Conservation (phyloP, 2,329 filamentous ascomycete genomes). For the Aspergillus uvarum region DNA sequence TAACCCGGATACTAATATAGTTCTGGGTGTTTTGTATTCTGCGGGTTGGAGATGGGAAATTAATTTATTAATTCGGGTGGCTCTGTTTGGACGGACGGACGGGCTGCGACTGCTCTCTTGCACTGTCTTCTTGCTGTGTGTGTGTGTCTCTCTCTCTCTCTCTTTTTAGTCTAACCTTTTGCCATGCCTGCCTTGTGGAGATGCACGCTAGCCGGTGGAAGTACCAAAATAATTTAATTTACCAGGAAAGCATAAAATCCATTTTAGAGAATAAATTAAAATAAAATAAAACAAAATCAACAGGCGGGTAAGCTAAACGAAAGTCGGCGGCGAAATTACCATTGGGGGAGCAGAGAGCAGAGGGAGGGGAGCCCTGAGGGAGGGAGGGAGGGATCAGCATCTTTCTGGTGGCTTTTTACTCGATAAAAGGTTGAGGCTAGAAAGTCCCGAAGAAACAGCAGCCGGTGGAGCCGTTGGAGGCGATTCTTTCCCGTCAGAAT, state of each 20-base stretch:
- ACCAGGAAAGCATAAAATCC: not conserved
- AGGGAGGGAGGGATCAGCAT: not conserved
- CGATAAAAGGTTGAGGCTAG: constrained; percentile 16
- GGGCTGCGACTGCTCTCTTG: not conserved
- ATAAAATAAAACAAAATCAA: not conserved
- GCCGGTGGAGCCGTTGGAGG: constrained; percentile 19
- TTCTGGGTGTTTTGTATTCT: not conserved
- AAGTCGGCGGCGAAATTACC: not conserved
- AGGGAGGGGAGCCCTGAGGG: not conserved
- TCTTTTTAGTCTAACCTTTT: constrained; percentile 1
- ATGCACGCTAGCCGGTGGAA: constrained; percentile 8
- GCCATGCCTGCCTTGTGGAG: constrained; percentile 12
- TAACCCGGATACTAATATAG: not conserved
- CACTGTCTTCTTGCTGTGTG: not conserved
- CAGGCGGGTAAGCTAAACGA: not conserved
- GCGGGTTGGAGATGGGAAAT: not conserved
- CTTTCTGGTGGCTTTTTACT: not conserved
- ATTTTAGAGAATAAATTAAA: not conserved
- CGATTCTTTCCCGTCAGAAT: not conserved
- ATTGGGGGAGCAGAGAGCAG: not conserved
- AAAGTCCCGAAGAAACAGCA: constrained; percentile 22
- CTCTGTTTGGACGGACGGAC: constrained; percentile 6
- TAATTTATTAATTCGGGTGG: not conserved
- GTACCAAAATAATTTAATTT: constrained; percentile 5
- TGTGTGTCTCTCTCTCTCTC: not conserved